Conservation (phyloP, 345 rosid species). For the Atalantia buxifolia region DNA sequence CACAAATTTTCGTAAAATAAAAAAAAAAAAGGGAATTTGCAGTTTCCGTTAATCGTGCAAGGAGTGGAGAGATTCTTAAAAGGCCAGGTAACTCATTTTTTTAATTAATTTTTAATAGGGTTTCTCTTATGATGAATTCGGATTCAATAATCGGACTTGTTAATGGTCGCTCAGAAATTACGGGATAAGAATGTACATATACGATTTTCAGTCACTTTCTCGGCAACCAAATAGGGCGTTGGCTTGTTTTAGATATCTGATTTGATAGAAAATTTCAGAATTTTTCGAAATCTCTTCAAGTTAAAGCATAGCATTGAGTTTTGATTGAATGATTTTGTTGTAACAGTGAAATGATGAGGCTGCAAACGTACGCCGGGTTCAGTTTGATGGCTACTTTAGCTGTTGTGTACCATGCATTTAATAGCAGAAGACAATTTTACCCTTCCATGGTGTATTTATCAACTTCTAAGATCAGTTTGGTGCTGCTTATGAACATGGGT, state of each 20-base stretch:
- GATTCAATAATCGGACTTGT: not conserved
- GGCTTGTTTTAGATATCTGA: not conserved
- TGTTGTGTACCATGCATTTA: slow-evolving; percentile 76
- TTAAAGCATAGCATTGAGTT: not conserved
- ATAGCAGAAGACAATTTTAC: slow-evolving; percentile 80
- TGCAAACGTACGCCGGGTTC: slow-evolving; percentile 63
- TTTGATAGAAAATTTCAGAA: not conserved
- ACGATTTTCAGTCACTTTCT: not conserved
- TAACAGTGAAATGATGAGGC: slow-evolving; percentile 57
- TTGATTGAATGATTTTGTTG: slow-evolving; percentile 6
- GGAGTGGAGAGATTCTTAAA: not conserved
- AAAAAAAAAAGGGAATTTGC: not conserved
- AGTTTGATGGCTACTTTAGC: slow-evolving; percentile 59
- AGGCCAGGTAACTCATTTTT: not conserved
- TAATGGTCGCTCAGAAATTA: not conserved
- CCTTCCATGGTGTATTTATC: slow-evolving; percentile 86
- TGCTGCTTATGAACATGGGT: slow-evolving; percentile 86
- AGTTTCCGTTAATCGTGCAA: not conserved
- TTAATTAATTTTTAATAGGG: not conserved
- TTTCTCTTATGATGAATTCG: not conserved
- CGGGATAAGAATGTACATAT: not conserved
- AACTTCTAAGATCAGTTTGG: slow-evolving; percentile 78
- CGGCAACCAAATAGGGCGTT: not conserved
- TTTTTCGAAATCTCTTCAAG: not conserved
- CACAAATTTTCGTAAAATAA: not conserved